Percentiles rank a stretch among this genome's conserved stretches.
phyloP scores from a whole-genome alignment of 176 grass and related monocot genomes.

The Alloteropsis semialata region DNA sequence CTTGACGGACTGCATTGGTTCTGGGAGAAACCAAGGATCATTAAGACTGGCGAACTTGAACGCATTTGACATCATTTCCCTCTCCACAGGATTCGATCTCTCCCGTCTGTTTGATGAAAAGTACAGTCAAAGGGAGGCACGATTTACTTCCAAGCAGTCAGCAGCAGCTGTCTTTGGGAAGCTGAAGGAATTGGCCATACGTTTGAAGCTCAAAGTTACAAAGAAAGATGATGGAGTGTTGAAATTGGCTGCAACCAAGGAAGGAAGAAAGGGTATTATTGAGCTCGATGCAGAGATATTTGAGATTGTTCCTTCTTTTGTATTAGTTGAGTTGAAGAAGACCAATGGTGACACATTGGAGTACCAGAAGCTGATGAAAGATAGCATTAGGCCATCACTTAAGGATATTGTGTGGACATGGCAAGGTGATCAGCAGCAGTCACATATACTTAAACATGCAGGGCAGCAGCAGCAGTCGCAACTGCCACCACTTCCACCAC shows the following conservation, averaged over 20 bases:
- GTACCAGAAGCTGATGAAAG: slow-evolving; percentile 70
- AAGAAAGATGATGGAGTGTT: slow-evolving; percentile 62
- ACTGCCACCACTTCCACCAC: background rate
- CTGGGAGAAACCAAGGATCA: slow-evolving; percentile 32
- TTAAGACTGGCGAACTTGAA: slow-evolving; percentile 44
- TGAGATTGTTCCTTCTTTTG: slow-evolving; percentile 50
- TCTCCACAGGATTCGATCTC: slow-evolving; percentile 64
- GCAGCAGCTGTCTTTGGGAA: slow-evolving; percentile 41
- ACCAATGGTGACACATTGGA: slow-evolving; percentile 74
- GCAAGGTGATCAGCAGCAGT: slow-evolving; percentile 48
- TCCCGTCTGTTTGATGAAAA: slow-evolving; percentile 68
- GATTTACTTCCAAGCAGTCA: slow-evolving; percentile 63
- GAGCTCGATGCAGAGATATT: slow-evolving; percentile 64
- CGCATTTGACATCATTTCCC: slow-evolving; percentile 86
- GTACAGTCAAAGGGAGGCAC: slow-evolving; percentile 42
- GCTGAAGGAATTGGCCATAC: slow-evolving; percentile 53
- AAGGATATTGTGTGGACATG: slow-evolving; percentile 73
- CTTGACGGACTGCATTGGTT: background rate
- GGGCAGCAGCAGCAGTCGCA: background rate
- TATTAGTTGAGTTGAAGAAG: slow-evolving; percentile 73
- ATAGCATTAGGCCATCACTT: slow-evolving; percentile 66
- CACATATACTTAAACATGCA: background rate
- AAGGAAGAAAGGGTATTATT: slow-evolving; percentile 66
- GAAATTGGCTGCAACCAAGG: slow-evolving; percentile 47
- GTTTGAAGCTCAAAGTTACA: slow-evolving; percentile 53